phyloP scores from a whole-genome alignment of 2,329 filamentous ascomycete genomes.

The Lasiodiplodia sp. region DNA sequence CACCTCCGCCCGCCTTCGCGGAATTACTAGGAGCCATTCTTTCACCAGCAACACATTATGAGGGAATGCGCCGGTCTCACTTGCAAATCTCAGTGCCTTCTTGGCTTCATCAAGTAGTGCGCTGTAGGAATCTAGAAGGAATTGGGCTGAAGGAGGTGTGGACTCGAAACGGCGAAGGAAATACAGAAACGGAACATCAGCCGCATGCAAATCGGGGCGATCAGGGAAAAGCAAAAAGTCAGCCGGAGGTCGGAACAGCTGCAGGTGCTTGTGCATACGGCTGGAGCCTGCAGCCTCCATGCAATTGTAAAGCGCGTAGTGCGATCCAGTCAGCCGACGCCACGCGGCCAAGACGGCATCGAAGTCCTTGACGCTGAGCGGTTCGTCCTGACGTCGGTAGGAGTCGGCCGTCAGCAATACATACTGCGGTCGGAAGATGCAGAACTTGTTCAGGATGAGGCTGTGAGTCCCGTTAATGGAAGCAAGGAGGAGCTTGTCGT shows the following conservation, averaged over 20 bases:
- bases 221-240: conserved; percentile 36
- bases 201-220: conserved; percentile 36
- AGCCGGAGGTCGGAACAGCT: conserved; percentile 48
- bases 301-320: conserved; percentile 57
- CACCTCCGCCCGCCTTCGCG: conserved; percentile 47
- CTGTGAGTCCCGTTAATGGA: conserved; percentile 53
- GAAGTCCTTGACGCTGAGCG: conserved; percentile 51
- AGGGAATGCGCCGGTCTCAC: conserved; percentile 42
- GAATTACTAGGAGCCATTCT: conserved; percentile 57
- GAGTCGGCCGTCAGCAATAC: conserved; percentile 58
- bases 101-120: not conserved
- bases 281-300: conserved; percentile 54
- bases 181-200: conserved; percentile 46
- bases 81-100: not conserved
- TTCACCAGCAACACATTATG: conserved; percentile 57
- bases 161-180: conserved; percentile 37
- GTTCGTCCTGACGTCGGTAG: conserved; percentile 55
- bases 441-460: conserved; percentile 59
- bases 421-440: conserved; percentile 56
- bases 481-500: conserved; percentile 52
- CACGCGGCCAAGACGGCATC: conserved; percentile 46
- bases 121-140: not conserved
- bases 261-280: conserved; percentile 59
- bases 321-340: not conserved
- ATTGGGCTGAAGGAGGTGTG: not conserved